Base-by-base conservation (phyloP, 441 rosid species). In the Gossypium lobatum region DNA sequence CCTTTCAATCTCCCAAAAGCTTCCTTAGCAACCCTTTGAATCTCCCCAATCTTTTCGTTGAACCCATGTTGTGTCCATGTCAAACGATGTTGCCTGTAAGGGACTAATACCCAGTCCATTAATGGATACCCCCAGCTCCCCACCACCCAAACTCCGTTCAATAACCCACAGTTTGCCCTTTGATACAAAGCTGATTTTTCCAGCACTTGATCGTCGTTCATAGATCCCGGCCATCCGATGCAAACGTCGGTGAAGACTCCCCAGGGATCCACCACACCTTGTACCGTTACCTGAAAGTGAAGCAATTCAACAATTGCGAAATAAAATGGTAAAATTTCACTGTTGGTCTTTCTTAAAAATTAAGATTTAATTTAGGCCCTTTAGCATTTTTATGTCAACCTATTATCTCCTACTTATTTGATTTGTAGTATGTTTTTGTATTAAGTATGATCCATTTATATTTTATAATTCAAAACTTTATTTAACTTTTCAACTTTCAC, bases 161-260 rank as follows among this genome's bases (percentile, higher is more conserved):
- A 67, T n/a, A 87, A 78, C 13, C 91, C 93, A 13, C 82, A 85
- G 53, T 81, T 85, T 7, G 93, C 93, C 70, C 91, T 81, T 25
- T 88, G 89, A 26, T 80, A 77, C 54, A 89, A 75, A 55, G 89
- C 86, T 0, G 91, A 87, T 78, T 84, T 86, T 83, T 89, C 91
- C 18, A 89, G 39, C 69, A 89, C 93, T 67, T 86, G 86, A 71
- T 89, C 89, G 73, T 89, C 90, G 11, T 83, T 76, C 91, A 89
- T 89, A 23, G 94, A 88, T 6, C 94, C 94, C 0, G 94, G 94
- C 91, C 91, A 88, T 10, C 94, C 94, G 4, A 88, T 88, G 31
- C 89, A 89, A 21, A 89, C 88, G 73, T 89, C 94, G 0, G 91
- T 86, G 17, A 89, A 88, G 13, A 86, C 87, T 0, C 94, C 91